Evolutionary conservation across 2,329 filamentous ascomycete species (phyloP).

Genomic region (Penicillium sp.): DNA sequence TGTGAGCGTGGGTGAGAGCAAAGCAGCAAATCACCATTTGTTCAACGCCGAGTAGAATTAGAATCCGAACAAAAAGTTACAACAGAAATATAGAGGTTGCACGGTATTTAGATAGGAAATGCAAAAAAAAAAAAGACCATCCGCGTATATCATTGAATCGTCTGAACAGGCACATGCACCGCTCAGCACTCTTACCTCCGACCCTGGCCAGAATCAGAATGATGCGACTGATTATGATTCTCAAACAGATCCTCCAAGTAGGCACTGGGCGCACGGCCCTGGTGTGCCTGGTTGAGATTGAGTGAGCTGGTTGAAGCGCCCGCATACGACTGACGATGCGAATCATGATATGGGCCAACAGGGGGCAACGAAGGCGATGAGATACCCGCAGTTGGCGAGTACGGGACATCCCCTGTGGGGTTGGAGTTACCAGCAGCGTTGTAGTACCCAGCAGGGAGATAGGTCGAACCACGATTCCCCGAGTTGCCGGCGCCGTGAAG

Average conservation of each 20-base stretch:
- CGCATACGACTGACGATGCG: conserved; percentile 32
- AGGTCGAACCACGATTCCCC: conserved; percentile 69
- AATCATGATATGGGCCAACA: conserved; percentile 41
- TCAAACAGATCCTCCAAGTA: conserved; percentile 89
- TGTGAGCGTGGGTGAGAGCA: no score
- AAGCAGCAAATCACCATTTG: no score
- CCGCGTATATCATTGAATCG: not conserved
- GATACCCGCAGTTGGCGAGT: conserved; percentile 60
- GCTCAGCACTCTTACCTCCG: conserved; percentile 1
- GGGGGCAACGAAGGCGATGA: conserved; percentile 55
- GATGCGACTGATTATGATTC: conserved; percentile 54
- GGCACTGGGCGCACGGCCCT: conserved; percentile 77
- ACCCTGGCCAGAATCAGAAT: conserved; percentile 17
- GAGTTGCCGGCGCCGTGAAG: conserved; percentile 9
- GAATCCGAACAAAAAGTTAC: no score
- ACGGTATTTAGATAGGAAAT: no score
- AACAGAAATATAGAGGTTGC: no score
- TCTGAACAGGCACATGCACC: not conserved
- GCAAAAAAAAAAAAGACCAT: no score
- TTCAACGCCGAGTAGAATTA: no score
- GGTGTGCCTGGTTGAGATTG: conserved; percentile 63
- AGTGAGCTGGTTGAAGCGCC: conserved; percentile 59
- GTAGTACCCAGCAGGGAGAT: conserved; percentile 90
- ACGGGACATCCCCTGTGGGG: conserved; percentile 37
- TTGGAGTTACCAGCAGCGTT: conserved; percentile 66